A percentile compares a stretch with the other conserved stretches of the same genome.
Conservation (phyloP, 805 yeast species). For the Metschnikowia vanudenii region DNA sequence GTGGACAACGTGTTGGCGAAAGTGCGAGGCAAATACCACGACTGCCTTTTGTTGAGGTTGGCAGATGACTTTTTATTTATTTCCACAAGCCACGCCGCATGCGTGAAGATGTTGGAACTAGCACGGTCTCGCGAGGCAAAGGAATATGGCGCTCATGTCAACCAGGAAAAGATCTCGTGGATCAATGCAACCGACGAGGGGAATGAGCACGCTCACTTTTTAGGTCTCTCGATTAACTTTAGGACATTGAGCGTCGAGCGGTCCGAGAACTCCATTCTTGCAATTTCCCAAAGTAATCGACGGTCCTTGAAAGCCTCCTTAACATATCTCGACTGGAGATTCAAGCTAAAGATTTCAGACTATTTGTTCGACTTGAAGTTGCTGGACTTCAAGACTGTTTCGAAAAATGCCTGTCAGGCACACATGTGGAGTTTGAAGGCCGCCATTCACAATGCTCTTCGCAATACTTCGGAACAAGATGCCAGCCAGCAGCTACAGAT, state of each 20-base stretch:
- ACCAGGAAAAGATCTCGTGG: constrained; percentile 29
- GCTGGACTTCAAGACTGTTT: constrained; percentile 7
- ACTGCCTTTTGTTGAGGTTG: constrained; percentile 52
- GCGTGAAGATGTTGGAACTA: constrained; percentile 19
- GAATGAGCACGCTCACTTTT: constrained; percentile 20
- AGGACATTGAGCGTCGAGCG: constrained; percentile 21
- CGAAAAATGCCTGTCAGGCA: constrained; percentile 1
- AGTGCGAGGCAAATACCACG: constrained; percentile 13
- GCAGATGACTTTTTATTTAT: constrained; percentile 87
- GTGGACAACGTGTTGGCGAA: constrained; percentile 36
- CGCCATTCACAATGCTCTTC: constrained; percentile 4
- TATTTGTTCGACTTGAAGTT: constrained; percentile 20
- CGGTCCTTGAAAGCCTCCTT: constrained; percentile 23
- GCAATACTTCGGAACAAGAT: neutral
- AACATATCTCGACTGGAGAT: constrained; percentile 24
- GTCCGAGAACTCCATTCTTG: constrained; percentile 9
- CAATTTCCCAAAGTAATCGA: constrained; percentile 10
- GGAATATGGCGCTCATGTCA: constrained; percentile 36
- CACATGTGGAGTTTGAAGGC: constrained; percentile 5
- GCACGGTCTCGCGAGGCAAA: constrained; percentile 24
- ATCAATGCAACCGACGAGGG: constrained; percentile 12
- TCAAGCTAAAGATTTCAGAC: constrained; percentile 21
- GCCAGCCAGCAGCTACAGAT: constrained; percentile 1
- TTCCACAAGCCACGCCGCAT: constrained; percentile 38
- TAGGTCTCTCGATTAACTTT: constrained; percentile 31